Percentiles rank a stretch among this genome's conserved stretches.
Evolutionary conservation across 1,284 basidiomycete genomes (phyloP).

Genomic region (Heliocybe sulcata): DNA sequence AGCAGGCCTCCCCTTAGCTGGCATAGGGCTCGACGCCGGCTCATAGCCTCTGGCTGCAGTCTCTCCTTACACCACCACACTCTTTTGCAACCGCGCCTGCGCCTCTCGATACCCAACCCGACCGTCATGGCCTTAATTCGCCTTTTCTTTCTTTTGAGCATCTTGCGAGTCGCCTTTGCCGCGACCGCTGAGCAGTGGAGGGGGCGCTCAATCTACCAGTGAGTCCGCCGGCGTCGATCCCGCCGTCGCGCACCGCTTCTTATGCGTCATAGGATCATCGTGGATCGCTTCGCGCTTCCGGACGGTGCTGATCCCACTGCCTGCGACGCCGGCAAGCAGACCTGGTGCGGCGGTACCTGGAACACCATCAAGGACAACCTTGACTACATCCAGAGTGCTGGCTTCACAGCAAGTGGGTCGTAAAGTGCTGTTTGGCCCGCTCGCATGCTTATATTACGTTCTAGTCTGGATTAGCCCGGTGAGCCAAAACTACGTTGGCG

Average conservation of each 20-base stretch:
- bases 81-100: neutral
- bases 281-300: constrained; percentile 59
- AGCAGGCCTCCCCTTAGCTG: neutral
- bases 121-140: neutral
- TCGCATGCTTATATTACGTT: constrained; percentile 2
- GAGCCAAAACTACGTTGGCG: constrained; percentile 67
- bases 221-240: constrained; percentile 4
- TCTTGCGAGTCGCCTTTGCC: constrained; percentile 12
- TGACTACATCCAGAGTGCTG: constrained; percentile 63
- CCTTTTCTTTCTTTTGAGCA: neutral
- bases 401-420: constrained; percentile 2
- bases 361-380: constrained; percentile 68
- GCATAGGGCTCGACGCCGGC: neutral
- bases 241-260: neutral
- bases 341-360: constrained; percentile 77
- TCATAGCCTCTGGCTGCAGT: neutral
- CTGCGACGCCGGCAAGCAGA: constrained; percentile 40
- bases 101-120: neutral
- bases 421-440: neutral
- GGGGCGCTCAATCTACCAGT: constrained; percentile 23
- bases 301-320: constrained; percentile 33
- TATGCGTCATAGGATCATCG: constrained; percentile 42
- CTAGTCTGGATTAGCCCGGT: constrained; percentile 63
- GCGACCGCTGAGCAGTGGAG: constrained; percentile 20
- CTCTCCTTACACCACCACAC: neutral